Conservation (phyloP, 1,284 basidiomycete genomes). For the Heterobasidion parviporum region DNA sequence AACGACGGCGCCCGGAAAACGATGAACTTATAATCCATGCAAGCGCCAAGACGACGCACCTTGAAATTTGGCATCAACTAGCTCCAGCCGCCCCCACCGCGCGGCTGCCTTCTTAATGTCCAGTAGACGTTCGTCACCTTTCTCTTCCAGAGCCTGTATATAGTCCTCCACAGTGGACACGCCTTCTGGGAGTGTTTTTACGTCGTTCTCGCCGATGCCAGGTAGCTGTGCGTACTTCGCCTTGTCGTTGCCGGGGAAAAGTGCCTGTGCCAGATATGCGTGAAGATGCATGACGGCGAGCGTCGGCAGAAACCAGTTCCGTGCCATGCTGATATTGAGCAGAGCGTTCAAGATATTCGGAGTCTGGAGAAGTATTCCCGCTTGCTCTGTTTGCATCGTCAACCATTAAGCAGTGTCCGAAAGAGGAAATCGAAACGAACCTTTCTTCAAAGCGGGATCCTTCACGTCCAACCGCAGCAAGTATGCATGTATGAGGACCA, state of each 20-base stretch:
- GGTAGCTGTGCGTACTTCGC: slow-evolving; percentile 70
- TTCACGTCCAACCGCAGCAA: slow-evolving; percentile 68
- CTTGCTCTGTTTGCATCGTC: slow-evolving; percentile 45
- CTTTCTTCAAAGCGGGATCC: slow-evolving; percentile 49
- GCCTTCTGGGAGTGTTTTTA: slow-evolving; percentile 30
- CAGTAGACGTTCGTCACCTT: slow-evolving; percentile 39
- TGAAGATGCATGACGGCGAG: slow-evolving; percentile 78
- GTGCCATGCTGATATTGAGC: slow-evolving; percentile 76
- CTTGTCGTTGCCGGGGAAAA: slow-evolving; percentile 38
- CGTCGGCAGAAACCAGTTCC: slow-evolving; percentile 88
- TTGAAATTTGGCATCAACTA: slow-evolving; percentile 84
- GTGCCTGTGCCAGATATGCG: slow-evolving; percentile 79
- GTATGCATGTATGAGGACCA: slow-evolving; percentile 82
- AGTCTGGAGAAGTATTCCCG: slow-evolving; percentile 56
- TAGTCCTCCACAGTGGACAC: slow-evolving; percentile 38
- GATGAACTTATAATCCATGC: not conserved
- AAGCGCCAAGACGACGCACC: slow-evolving; percentile 38
- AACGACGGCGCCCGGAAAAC: not conserved
- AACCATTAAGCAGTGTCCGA: no score
- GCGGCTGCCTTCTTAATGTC: slow-evolving; percentile 67
- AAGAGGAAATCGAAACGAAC: no score
- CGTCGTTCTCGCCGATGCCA: slow-evolving; percentile 48
- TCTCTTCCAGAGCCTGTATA: slow-evolving; percentile 41
- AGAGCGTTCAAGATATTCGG: slow-evolving; percentile 78
- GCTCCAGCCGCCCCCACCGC: slow-evolving; percentile 74